Percentiles rank a stretch among this genome's conserved stretches.
These are phyloP conservation scores for Fusarium nisikadoi DNA, from an alignment of 2,329 filamentous ascomycete genomes.

Conservation along the genomic window DNA sequence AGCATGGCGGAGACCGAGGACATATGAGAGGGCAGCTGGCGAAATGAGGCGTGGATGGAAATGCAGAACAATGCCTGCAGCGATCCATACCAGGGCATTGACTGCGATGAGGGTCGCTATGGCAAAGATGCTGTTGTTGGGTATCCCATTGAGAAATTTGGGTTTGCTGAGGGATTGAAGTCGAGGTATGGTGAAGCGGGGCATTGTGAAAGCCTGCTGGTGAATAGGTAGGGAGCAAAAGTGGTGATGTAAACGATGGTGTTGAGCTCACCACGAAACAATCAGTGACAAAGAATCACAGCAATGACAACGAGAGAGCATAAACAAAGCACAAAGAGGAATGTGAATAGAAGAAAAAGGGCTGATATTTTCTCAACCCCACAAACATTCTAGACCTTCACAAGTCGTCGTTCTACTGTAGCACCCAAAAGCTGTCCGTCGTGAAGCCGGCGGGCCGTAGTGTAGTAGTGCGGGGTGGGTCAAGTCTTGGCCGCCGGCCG, in stretches of 20 bases:
- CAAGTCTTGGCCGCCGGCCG: slow-evolving; percentile 22
- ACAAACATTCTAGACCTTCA: slow-evolving; percentile 1
- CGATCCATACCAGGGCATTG: slow-evolving; percentile 67
- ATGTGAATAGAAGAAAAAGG: not conserved
- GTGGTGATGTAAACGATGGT: not conserved
- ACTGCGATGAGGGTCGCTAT: slow-evolving; percentile 61
- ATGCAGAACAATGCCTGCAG: slow-evolving; percentile 62
- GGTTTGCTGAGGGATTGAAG: slow-evolving; percentile 39
- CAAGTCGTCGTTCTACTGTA: not conserved
- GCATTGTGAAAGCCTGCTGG: slow-evolving; percentile 19
- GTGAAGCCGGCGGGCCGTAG: slow-evolving; percentile 11
- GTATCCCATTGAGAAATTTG: slow-evolving; percentile 47
- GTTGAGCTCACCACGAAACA: not conserved
- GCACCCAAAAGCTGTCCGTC: not conserved
- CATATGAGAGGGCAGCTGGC: slow-evolving; percentile 86
- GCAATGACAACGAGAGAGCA: not conserved
- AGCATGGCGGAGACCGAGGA: slow-evolving; percentile 91
- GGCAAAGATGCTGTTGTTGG: slow-evolving; percentile 55
- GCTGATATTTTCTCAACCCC: not conserved
- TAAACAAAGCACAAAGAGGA: not conserved
- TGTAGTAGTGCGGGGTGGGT: slow-evolving; percentile 1
- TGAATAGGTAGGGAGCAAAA: too few species aligned
- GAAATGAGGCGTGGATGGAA: slow-evolving; percentile 73
- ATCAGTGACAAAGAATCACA: not conserved
- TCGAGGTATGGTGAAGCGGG: slow-evolving; percentile 27